Conservation (phyloP, 2,329 filamentous ascomycete genomes). For the Fusarium pseudograminearum region DNA sequence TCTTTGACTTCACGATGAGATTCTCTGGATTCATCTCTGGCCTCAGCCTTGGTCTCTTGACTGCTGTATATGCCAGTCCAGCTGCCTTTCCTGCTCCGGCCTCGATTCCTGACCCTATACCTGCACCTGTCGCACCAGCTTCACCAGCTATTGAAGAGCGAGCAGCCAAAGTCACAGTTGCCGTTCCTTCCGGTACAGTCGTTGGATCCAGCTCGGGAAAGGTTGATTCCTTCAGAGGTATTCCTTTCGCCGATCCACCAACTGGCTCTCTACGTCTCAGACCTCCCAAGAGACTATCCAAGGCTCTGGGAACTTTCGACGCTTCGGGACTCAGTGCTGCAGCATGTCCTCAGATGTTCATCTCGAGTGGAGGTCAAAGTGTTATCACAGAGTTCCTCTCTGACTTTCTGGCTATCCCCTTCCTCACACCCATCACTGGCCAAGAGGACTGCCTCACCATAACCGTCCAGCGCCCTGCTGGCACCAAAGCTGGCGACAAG, state of each 20-base stretch:
- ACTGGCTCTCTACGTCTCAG: conserved; percentile 74
- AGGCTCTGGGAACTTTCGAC: conserved; percentile 69
- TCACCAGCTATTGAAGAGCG: conserved; percentile 55
- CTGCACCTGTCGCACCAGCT: conserved; percentile 16
- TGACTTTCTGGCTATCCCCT: conserved; percentile 64
- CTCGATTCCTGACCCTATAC: not conserved
- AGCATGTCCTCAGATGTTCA: conserved; percentile 79
- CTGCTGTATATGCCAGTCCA: conserved; percentile 38
- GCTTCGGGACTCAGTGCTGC: conserved; percentile 66
- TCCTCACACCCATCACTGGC: conserved; percentile 67
- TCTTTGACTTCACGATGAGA: conserved; percentile 36
- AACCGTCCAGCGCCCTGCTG: conserved; percentile 69
- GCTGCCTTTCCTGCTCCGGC: conserved; percentile 30
- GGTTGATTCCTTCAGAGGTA: conserved; percentile 78
- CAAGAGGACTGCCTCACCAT: conserved; percentile 75
- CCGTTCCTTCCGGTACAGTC: conserved; percentile 68
- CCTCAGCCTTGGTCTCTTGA: conserved; percentile 29
- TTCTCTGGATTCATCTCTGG: conserved; percentile 23
- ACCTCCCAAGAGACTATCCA: conserved; percentile 71
- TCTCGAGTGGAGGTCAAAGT: conserved; percentile 61
- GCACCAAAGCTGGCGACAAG: conserved; percentile 65
- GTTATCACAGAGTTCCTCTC: conserved; percentile 61
- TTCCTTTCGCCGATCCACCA: conserved; percentile 80
- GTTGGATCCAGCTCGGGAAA: conserved; percentile 58
- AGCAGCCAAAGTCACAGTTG: conserved; percentile 63